phyloP scores from a whole-genome alignment of 1,139 yeast genomes.

The Debaryomycetaceae sp. region DNA sequence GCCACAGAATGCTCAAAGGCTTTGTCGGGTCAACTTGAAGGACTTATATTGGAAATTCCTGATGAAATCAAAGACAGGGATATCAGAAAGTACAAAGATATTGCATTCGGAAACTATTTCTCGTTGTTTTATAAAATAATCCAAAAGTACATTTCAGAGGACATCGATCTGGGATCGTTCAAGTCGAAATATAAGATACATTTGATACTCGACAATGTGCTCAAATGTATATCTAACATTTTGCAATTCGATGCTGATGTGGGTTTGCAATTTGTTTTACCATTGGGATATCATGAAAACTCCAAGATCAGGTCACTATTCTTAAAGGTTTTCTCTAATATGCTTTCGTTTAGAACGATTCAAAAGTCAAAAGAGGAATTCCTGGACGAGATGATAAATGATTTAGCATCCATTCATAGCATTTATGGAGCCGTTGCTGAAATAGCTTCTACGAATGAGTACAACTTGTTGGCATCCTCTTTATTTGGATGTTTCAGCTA shows the following conservation, averaged over 20 bases:
- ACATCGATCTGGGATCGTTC: conserved; percentile 9
- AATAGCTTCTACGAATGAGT: conserved; percentile 55
- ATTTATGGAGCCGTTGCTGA: conserved; percentile 57
- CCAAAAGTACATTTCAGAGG: conserved; percentile 50
- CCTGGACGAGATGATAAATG: conserved; percentile 20
- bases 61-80: conserved; percentile 59
- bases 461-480: conserved; percentile 58
- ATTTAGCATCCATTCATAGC: conserved; percentile 23
- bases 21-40: conserved; percentile 51
- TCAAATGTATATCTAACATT: conserved; percentile 63
- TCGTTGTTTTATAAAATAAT: conserved; percentile 67
- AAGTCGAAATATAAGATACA: conserved; percentile 52
- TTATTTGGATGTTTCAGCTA: conserved; percentile 61
- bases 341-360: conserved; percentile 42
- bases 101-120: conserved; percentile 70
- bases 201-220: conserved; percentile 61
- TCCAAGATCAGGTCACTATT: conserved; percentile 65
- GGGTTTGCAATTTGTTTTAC: conserved; percentile 73
- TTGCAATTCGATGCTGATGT: conserved; percentile 72
- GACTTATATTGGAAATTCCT: conserved; percentile 58
- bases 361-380: conserved; percentile 21
- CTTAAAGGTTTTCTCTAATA: conserved; percentile 71
- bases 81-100: conserved; percentile 53
- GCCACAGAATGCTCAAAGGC: conserved; percentile 65
- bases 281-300: conserved; percentile 74